phyloP scores from a whole-genome alignment of 2,329 filamentous ascomycete species.

The Fusarium bulbicola region DNA sequence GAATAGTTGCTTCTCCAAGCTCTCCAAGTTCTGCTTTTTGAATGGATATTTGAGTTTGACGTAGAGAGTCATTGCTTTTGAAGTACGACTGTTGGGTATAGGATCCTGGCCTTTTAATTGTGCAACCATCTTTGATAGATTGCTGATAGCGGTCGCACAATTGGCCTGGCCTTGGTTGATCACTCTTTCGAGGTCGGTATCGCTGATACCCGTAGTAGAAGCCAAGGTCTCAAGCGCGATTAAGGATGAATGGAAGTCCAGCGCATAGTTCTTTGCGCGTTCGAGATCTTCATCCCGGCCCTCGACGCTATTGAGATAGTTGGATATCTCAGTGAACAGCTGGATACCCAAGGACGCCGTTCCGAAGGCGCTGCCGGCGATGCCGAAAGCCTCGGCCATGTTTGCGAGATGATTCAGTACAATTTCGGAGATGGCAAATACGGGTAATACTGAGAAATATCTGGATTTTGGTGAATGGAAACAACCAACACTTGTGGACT shows the following conservation, averaged over 20 bases:
- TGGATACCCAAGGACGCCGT: background rate
- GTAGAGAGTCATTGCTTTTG: accelerated
- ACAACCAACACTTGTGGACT: background rate
- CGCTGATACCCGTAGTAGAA: accelerated
- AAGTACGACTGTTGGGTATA: background rate
- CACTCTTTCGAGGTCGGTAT: background rate
- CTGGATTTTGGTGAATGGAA: no score
- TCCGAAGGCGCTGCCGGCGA: background rate
- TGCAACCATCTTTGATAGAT: background rate
- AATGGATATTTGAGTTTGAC: background rate
- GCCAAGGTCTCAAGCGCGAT: accelerated
- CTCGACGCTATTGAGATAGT: background rate
- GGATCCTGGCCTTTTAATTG: background rate
- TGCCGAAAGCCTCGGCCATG: background rate
- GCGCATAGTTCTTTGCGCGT: background rate
- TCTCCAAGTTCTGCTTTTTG: background rate
- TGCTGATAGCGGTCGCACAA: background rate
- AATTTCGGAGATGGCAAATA: accelerated
- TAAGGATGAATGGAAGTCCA: background rate
- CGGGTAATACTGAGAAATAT: accelerated
- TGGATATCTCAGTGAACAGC: background rate
- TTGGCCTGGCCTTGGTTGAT: background rate
- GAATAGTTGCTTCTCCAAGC: accelerated
- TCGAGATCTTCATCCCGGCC: background rate
- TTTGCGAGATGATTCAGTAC: accelerated